Base-by-base conservation (phyloP, 352 stramenopile species). In the Phytophthora pistaciae region DNA sequence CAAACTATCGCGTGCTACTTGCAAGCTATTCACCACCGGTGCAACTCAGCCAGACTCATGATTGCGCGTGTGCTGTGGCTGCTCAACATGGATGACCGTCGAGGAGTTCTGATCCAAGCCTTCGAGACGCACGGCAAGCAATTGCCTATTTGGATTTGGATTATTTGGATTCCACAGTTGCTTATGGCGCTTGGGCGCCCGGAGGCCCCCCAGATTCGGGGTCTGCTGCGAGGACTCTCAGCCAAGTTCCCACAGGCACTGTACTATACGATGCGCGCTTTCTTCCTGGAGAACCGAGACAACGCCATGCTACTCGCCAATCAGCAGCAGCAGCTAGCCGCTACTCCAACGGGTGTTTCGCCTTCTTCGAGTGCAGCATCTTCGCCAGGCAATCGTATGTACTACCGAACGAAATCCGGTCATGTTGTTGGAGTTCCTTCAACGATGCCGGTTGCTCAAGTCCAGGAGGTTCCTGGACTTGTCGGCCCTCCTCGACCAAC, bases 111-210 rank as follows among this genome's bases (percentile, higher is more conserved):
- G 8, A 90, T 97, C 40, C 86, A 94, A 59, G 77, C 96, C 60
- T 96, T 99, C 57, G 96, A 99, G 79, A 94, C 87, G 14, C 91
- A 98, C 70, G 96, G 95, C 59, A 96, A 96, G 66, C 87, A 96
- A 57, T 79, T 99, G 16, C 98, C 97, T 21, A 97, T 98, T 63
- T 99, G 97, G 97, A 97, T 99, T 58, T 99, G 98, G 98, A 97
- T 99, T 38, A 97, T 98, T 42, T 99, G 98, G 97, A 99, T 99
- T 56, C 97, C 97, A 20, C 97, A 99, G 68, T 72, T 99, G 21
- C 82, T 99, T 14, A 98, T 98, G 73, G 93, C 95, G 10, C 90
- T 99, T 25, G 98, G 90, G 18, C 87, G 97, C 10, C 84, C 91
- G 0, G 97, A 99, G 84, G 96, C 96, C 21, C 77, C 84, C 5